Base-by-base conservation (phyloP, 148 eudicot genomes). In the Chenopodium quinoa region DNA sequence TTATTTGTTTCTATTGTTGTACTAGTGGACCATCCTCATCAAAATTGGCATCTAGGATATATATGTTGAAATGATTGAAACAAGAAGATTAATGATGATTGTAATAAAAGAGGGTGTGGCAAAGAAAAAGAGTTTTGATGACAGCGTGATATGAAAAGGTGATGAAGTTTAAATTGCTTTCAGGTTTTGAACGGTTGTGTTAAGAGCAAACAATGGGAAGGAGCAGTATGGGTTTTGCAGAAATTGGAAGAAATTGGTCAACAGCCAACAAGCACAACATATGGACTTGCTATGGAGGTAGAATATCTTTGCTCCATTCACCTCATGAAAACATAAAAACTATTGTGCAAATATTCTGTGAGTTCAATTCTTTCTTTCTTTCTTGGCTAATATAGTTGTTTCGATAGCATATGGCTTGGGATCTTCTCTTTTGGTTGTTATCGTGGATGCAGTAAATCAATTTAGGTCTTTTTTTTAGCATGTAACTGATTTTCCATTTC, bases 281-380 rank as follows among this genome's bases (percentile, higher is more conserved):
- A 95, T 77, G 99, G 99, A 80, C 93, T 95, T 78, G 90, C 89
- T 74, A 95, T 95, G 99, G 99, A 95, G 97, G 99, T 95, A 89
- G 25, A 46, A 23, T 82, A 19, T 60, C 25, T 70, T 29, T 68
- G 63, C 77, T 63, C 58, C 79, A 76, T 47, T 63, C 27, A 27
- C 54, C 50, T 56, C n/a, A 22, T 46, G 17, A 75, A 63, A 79
- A 25, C 32, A 65, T 27, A 12, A 17, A 19, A 40, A 13, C 76
- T 63, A 20, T 32, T 32, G 32, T 13, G 32, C 17, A 68, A 68
- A 50, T 14, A 23, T 20, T 29, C 78, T 32, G 37, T 76, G 31
- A 34, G 44, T 37, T 37, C 44, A 37, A 6, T 37, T 32, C 20
- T 32, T 23, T 23, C 58, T 54, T 54, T 71, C 12, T 20, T 1